These are phyloP conservation scores for Clarireedia hainanense DNA, from an alignment of 2,329 filamentous ascomycete genomes.

Conservation along the genomic window DNA sequence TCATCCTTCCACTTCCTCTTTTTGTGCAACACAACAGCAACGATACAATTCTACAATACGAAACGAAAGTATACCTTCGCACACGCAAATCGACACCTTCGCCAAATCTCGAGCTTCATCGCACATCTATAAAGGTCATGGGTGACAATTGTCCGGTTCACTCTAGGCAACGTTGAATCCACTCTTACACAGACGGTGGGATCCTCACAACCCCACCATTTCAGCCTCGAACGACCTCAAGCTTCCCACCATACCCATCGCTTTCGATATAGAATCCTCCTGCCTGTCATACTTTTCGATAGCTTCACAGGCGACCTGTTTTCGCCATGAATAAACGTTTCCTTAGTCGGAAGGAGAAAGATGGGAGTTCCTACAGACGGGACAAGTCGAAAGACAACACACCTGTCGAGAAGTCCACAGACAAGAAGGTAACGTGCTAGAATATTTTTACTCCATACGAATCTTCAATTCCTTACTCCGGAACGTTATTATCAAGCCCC, in stretches of 20 bases:
- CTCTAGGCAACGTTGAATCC: not conserved
- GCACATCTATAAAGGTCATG: no score
- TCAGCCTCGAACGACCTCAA: not conserved
- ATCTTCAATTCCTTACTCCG: not conserved
- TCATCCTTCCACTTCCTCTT: not conserved
- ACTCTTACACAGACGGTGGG: not conserved
- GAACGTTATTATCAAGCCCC: conserved; percentile 11
- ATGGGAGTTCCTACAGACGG: conserved; percentile 40
- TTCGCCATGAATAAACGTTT: conserved; percentile 47
- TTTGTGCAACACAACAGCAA: not conserved
- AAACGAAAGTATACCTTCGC: not conserved
- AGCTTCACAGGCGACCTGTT: not conserved
- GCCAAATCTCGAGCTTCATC: no score
- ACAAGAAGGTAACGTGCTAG: conserved; percentile 39
- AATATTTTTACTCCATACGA: conserved; percentile 3
- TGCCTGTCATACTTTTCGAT: not conserved
- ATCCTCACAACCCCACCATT: not conserved
- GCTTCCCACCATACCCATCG: not conserved
- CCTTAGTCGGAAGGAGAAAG: conserved; percentile 63
- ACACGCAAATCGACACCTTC: no score
- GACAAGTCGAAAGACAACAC: conserved; percentile 45
- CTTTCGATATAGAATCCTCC: not conserved
- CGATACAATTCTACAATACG: not conserved
- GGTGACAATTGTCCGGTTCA: not conserved
- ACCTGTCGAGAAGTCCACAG: conserved; percentile 25